Conservation (phyloP, 441 rosid species). For the Bruguiera hainesii region DNA sequence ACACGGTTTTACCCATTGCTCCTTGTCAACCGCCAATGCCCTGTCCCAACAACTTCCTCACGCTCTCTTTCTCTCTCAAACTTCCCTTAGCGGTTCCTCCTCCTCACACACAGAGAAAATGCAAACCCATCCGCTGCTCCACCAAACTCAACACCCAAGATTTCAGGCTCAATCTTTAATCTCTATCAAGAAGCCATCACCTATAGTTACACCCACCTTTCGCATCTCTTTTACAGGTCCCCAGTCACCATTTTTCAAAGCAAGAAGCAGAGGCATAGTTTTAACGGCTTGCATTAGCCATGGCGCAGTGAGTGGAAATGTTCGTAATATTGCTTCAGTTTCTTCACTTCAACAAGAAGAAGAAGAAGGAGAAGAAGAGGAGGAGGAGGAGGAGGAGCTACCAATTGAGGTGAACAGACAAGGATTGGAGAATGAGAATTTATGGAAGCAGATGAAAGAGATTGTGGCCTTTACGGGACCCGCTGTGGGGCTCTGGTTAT, state of each 20-base stretch:
- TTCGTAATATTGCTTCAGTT: slow-evolving; percentile 1
- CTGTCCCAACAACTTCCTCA: background rate
- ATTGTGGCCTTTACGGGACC: slow-evolving; percentile 27
- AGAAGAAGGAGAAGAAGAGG: slow-evolving; percentile 13
- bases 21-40: no score
- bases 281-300: slow-evolving; percentile 8
- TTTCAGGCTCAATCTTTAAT: slow-evolving; percentile 3
- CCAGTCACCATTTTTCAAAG: background rate
- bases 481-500: slow-evolving; percentile 27
- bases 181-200: slow-evolving; percentile 3
- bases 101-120: background rate
- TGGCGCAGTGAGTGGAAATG: slow-evolving; percentile 10
- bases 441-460: slow-evolving; percentile 31
- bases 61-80: background rate
- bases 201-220: slow-evolving; percentile 9
- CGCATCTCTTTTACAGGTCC: background rate
- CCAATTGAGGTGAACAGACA: slow-evolving; percentile 11
- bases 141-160: slow-evolving; percentile 1
- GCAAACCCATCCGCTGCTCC: slow-evolving; percentile 11
- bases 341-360: slow-evolving; percentile 7
- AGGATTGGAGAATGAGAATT: slow-evolving; percentile 23
- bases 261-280: slow-evolving; percentile 4
- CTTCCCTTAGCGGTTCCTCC: background rate
- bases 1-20: no score
- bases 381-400: slow-evolving; percentile 1